These are phyloP conservation scores for Tolypocladium tropicale DNA, from an alignment of 2,329 filamentous ascomycete genomes.

Conservation along the genomic window DNA sequence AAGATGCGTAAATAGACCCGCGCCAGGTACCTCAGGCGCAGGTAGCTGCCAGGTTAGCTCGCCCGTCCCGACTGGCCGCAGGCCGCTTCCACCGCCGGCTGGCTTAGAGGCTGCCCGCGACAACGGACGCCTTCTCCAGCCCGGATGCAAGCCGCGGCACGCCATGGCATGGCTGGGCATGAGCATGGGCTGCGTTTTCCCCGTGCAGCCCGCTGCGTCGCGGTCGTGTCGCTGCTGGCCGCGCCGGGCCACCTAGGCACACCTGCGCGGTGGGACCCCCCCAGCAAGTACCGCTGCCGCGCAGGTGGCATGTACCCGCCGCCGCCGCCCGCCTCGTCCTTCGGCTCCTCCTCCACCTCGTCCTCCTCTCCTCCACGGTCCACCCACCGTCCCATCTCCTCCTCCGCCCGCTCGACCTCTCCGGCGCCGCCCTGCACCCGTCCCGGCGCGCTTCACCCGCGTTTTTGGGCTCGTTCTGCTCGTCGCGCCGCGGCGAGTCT, in stretches of 20 bases:
- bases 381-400: conserved; percentile 9
- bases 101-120: background rate
- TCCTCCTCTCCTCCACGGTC: conserved; percentile 16
- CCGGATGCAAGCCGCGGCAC: background rate
- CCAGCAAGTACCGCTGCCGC: background rate
- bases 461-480: conserved; percentile 59
- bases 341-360: conserved; percentile 15
- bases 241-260: too few relatives aligned
- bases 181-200: background rate
- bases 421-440: conserved; percentile 18
- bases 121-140: background rate
- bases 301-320: conserved; percentile 2
- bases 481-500: conserved; percentile 30
- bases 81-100: background rate
- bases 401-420: conserved; percentile 21
- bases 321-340: conserved; percentile 5
- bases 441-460: conserved; percentile 24
- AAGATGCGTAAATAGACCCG: background rate
- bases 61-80: background rate
- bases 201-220: background rate
- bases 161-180: too few relatives aligned
- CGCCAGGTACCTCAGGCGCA: background rate
- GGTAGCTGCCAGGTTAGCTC: too few relatives aligned
- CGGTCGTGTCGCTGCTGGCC: background rate
- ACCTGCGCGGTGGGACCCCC: too few relatives aligned